Evolutionary conservation across 2,329 filamentous ascomycete genomes (phyloP).

Genomic region (Fusarium ramigenum): DNA sequence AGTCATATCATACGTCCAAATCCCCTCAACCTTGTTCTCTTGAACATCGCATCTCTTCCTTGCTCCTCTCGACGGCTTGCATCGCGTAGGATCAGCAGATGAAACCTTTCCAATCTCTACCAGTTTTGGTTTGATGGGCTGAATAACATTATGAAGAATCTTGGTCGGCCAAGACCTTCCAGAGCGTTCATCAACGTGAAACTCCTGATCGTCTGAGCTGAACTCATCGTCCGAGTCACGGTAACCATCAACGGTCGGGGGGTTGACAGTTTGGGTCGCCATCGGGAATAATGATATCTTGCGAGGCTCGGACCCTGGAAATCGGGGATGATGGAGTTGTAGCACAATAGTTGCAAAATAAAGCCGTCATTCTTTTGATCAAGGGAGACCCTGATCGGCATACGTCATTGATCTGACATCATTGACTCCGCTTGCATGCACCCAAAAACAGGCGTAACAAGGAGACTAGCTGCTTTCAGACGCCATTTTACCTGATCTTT

Average conservation of each 20-base stretch:
- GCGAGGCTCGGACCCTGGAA: not conserved
- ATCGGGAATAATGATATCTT: not conserved
- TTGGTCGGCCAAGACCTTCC: conserved; percentile 18
- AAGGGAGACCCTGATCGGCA: conserved; percentile 4
- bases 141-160: conserved; percentile 19
- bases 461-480: not conserved
- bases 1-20: conserved; percentile 43
- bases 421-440: conserved; percentile 7
- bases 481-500: not conserved
- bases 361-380: not conserved
- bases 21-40: conserved; percentile 30
- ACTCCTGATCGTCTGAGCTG: not conserved
- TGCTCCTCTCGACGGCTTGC: conserved; percentile 9
- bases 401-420: conserved; percentile 25
- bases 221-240: not conserved
- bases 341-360: not conserved
- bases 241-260: not conserved
- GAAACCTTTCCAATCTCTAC: conserved; percentile 4
- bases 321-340: not conserved
- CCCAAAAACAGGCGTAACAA: not conserved
- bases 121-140: conserved; percentile 22
- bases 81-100: conserved; percentile 17
- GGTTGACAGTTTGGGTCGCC: not conserved
- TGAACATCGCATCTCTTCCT: conserved; percentile 29
- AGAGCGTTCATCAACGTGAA: conserved; percentile 10